These are phyloP conservation scores for Agapanthus africanus DNA, from an alignment of 106 monocot species.

Conservation along the genomic window DNA sequence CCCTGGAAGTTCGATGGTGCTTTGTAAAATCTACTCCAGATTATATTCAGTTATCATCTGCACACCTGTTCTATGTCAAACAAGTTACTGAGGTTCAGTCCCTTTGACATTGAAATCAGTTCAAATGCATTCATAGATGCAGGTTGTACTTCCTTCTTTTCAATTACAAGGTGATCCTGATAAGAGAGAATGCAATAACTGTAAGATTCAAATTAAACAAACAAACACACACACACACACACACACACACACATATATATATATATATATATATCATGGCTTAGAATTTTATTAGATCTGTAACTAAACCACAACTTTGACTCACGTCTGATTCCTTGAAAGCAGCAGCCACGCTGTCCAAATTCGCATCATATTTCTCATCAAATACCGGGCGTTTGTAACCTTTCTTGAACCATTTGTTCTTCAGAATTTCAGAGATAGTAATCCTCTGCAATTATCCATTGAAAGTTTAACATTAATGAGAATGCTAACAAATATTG, in stretches of 20 bases:
- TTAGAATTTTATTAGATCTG: neutral
- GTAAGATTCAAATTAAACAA: neutral
- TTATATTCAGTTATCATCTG: neutral
- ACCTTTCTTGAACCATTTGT: conserved; percentile 91
- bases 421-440: conserved; percentile 73
- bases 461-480: conserved; percentile 8
- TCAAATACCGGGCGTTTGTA: conserved; percentile 78
- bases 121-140: conserved; percentile 92
- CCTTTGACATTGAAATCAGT: conserved; percentile 86
- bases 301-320: conserved; percentile 12
- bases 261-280: neutral
- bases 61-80: conserved; percentile 70
- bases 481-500: neutral
- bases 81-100: conserved; percentile 84
- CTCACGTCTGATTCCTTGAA: conserved; percentile 73
- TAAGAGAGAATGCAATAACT: too few species aligned
- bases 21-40: neutral
- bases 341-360: conserved; percentile 72
- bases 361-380: conserved; percentile 47
- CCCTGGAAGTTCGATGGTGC: neutral
- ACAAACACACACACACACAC: neutral
- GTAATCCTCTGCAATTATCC: conserved; percentile 55
- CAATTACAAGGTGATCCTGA: conserved; percentile 65
- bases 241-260: too few species aligned
- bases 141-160: conserved; percentile 71